A percentile compares a stretch with the other conserved stretches of the same genome.
Evolutionary conservation across 805 yeast species (phyloP).

Genomic region (Starmerella vitae): DNA sequence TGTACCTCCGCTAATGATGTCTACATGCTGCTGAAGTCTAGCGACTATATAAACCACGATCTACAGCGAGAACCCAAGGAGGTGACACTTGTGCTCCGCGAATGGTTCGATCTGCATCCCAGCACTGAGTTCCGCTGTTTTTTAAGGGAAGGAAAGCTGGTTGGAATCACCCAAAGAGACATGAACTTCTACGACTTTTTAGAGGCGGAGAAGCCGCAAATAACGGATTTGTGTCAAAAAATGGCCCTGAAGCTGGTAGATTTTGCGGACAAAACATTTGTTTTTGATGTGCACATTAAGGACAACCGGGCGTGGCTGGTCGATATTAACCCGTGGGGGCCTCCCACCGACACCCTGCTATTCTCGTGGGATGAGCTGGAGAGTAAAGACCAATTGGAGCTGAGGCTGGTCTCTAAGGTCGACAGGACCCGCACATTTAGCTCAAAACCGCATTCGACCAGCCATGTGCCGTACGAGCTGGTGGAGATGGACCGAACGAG

Average conservation of each 20-base stretch:
- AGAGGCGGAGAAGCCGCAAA: constrained; percentile 35
- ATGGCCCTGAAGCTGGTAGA: constrained; percentile 36
- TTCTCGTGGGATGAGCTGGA: constrained; percentile 75
- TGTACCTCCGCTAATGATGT: constrained; percentile 63
- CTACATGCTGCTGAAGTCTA: constrained; percentile 67
- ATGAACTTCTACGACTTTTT: constrained; percentile 68
- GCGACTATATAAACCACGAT: constrained; percentile 81
- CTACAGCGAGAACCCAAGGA: constrained; percentile 41
- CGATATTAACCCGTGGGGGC: constrained; percentile 76
- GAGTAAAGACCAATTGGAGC: constrained; percentile 19
- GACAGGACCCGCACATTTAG: constrained; percentile 62
- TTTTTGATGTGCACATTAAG: constrained; percentile 74
- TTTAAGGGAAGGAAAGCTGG: constrained; percentile 45
- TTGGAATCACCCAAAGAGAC: constrained; percentile 79
- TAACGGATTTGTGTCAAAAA: constrained; percentile 37
- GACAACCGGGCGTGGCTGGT: constrained; percentile 50
- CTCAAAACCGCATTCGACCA: constrained; percentile 71
- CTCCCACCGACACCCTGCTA: constrained; percentile 63
- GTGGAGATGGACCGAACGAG: constrained; percentile 38
- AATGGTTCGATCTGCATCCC: constrained; percentile 77
- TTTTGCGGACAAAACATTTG: constrained; percentile 45
- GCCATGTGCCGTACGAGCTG: constrained; percentile 82
- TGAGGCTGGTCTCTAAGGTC: constrained; percentile 55
- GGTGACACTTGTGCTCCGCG: constrained; percentile 45
- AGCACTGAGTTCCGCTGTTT: constrained; percentile 86